Evolutionary conservation across 257 asterid genomes (phyloP), one percentile per base, ranked within the genome.

Genomic region (Mitragyna speciosa): DNA sequence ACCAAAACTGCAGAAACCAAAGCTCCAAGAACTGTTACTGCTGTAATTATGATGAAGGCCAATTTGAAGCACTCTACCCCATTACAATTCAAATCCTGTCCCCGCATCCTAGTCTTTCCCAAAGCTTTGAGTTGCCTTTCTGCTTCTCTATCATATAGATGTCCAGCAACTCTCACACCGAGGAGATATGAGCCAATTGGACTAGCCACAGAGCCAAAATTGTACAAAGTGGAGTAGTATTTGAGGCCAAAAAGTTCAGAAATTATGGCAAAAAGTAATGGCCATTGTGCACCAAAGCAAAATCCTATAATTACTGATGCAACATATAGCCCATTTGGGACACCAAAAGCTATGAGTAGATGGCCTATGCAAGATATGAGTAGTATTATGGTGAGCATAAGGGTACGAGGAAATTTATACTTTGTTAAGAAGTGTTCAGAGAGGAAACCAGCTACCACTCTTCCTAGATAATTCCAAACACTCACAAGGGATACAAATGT

Each of bases 231-330:
- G 19, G 97, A 93, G 87, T 91, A 93, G 73, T 93, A 93, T 30
- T 91, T 93, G 0, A 93, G 89, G 58, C 97, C 97, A 66, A 93
- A 93, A 0, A 93, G 87, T 84, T 93, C 97, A 0, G 97, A 93
- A 3, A 93, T 93, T 26, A 93, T 90, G 56, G 97, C 96, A 70
- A 90, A 93, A 0, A 93, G 90, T 63, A 93, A 51, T 19, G 97
- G 97, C 96, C 96, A 91, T 78, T 93, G 97, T 1, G 97, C 97
- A 0, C 97, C 97, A 80, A 93, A 93, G 69, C 97, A 93, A 82
- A 93, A 93, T 12, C 96, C 97, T 69, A 93, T 93, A 16, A 93
- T 84, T 47, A 93, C 92, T 0, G 96, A 93, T 8, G 97, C 95
- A 6, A 91, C 24, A 71, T 93, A 93, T 1, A 93, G 89, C 30